These are phyloP conservation scores for Linum usitatissimum DNA, from an alignment of 345 rosid genomes.

Conservation along the genomic window DNA sequence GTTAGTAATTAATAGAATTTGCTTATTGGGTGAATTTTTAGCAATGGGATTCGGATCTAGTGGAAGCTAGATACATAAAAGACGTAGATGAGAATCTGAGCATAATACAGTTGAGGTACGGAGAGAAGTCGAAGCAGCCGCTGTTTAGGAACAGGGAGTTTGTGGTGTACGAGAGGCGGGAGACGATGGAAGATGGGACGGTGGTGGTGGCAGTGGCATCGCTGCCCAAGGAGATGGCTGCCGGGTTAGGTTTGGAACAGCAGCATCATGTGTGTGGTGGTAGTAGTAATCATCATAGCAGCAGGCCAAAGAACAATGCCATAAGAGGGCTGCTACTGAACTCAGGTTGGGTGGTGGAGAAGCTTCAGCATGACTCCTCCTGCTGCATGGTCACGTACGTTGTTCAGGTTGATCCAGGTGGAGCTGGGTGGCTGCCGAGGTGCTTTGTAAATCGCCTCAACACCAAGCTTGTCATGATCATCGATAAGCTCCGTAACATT, in stretches of 20 bases:
- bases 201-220: conserved; percentile 73
- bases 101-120: conserved; percentile 52
- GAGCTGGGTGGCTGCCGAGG: conserved; percentile 85
- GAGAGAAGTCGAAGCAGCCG: conserved; percentile 63
- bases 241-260: conserved; percentile 33
- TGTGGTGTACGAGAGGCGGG: conserved; percentile 65
- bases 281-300: background rate
- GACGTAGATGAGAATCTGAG: conserved; percentile 66
- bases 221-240: conserved; percentile 71
- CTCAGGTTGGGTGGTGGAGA: conserved; percentile 89
- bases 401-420: conserved; percentile 81
- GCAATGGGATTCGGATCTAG: conserved; percentile 84
- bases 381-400: conserved; percentile 61
- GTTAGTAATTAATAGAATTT: background rate
- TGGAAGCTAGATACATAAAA: conserved; percentile 57
- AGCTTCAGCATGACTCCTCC: conserved; percentile 46
- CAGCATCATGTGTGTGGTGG: background rate
- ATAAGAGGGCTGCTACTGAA: conserved; percentile 56
- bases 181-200: conserved; percentile 85
- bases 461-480: conserved; percentile 69
- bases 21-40: conserved; percentile 14
- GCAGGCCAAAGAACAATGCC: conserved; percentile 27
- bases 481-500: conserved; percentile 56
- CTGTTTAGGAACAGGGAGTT: conserved; percentile 68
- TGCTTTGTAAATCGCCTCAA: conserved; percentile 65